Conservation (phyloP, 257 asterid genomes). For the Solanum bulbocastanum region DNA sequence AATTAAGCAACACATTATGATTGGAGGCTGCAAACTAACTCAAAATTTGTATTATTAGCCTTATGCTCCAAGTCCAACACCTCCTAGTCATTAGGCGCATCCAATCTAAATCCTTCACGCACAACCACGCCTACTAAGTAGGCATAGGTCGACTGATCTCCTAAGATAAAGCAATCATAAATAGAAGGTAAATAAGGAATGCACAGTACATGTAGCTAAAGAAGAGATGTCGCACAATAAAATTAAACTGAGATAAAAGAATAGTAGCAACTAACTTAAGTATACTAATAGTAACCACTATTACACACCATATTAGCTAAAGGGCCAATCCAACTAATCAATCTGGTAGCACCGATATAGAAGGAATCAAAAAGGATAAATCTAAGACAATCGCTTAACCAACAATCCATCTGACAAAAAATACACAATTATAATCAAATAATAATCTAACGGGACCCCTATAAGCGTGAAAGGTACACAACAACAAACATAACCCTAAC, state of each 20-base stretch:
- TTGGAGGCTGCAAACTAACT: no score
- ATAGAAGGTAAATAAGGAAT: no score
- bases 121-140: no score
- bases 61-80: no score
- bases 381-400: neutral
- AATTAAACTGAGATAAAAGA: no score
- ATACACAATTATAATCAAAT: neutral
- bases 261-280: neutral
- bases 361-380: neutral
- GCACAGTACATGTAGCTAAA: neutral
- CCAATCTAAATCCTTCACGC: no score
- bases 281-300: neutral
- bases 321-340: neutral
- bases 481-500: neutral
- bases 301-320: neutral
- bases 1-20: no score
- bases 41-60: no score
- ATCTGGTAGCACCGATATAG: neutral
- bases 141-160: neutral
- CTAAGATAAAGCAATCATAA: neutral
- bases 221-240: neutral
- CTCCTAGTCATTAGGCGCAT: no score
- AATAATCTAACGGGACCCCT: neutral
- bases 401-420: no score
- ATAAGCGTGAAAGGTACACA: neutral